Percentiles rank a stretch among this genome's conserved stretches.
Conservation (phyloP, 768 basidiomycete species). For the Clavaria fumosa region DNA sequence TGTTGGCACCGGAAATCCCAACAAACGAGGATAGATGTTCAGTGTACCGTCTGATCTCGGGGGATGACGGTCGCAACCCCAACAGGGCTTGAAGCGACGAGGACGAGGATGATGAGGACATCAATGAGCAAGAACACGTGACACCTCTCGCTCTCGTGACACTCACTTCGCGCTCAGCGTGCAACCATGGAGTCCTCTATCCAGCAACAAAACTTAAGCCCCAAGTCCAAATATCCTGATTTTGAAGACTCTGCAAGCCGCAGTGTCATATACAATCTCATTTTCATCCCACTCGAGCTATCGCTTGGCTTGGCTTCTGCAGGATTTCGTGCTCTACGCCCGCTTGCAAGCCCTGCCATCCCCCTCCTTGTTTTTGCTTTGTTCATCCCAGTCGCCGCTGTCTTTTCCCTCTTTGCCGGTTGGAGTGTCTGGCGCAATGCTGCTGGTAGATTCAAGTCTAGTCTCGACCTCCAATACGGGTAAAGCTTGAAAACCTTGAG, state of each 20-base stretch:
- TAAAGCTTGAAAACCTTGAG: constrained; percentile 19
- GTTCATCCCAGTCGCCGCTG: constrained; percentile 44
- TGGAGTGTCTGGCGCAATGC: constrained; percentile 60
- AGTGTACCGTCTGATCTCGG: constrained; percentile 25
- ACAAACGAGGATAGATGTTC: constrained; percentile 23
- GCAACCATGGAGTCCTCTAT: too few species aligned
- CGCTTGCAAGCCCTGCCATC: constrained; percentile 46
- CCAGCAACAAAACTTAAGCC: too few species aligned
- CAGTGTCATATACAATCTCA: neutral
- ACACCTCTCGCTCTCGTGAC: too few species aligned
- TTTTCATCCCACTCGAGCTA: constrained; percentile 9
- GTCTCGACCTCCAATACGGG: constrained; percentile 71
- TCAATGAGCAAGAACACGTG: too few species aligned
- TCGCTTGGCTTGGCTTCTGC: constrained; percentile 12
- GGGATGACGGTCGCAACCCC: constrained; percentile 37
- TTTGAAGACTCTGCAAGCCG: too few species aligned
- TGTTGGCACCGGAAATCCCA: constrained; percentile 10
- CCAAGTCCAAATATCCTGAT: too few species aligned
- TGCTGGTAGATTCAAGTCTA: constrained; percentile 54
- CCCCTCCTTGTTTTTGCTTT: constrained; percentile 45
- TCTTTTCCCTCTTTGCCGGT: constrained; percentile 52
- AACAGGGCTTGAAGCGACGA: constrained; percentile 25
- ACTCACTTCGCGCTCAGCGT: too few species aligned
- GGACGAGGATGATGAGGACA: neutral
- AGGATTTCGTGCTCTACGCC: constrained; percentile 26